A percentile compares a stretch with the other conserved stretches of the same genome.
phyloP scores from a whole-genome alignment of 768 basidiomycete genomes.

The Cantharellus anzutake region DNA sequence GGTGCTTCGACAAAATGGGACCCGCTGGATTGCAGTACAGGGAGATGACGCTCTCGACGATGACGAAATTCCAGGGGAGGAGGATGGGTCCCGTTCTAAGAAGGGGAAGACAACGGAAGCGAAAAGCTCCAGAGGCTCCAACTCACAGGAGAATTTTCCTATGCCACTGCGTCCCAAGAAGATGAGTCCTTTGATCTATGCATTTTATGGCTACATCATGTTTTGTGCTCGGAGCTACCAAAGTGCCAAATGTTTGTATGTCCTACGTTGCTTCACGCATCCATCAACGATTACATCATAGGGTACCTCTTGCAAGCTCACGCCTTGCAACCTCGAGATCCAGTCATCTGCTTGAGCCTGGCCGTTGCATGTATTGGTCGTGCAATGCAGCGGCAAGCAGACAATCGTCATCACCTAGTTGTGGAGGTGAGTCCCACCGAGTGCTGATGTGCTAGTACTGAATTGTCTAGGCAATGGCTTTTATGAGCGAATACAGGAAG shows the following conservation, averaged over 20 bases:
- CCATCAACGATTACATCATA: conserved; percentile 16
- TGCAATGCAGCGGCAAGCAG: conserved; percentile 83
- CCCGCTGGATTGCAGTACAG: conserved; percentile 32
- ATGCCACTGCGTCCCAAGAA: conserved; percentile 26
- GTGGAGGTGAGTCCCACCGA: conserved; percentile 32
- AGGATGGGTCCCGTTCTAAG: conserved; percentile 16
- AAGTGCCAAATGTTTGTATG: conserved; percentile 64
- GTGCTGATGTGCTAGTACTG: background rate
- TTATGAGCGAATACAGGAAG: conserved; percentile 55
- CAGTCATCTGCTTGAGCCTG: conserved; percentile 65
- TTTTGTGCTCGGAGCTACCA: conserved; percentile 77
- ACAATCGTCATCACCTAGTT: conserved; percentile 82
- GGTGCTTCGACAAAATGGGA: background rate
- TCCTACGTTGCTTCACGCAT: background rate
- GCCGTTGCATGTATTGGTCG: conserved; percentile 76
- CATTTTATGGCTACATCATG: conserved; percentile 68
- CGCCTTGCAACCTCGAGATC: conserved; percentile 67
- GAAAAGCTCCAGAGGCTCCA: conserved; percentile 11
- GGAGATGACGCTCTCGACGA: conserved; percentile 3
- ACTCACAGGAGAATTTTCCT: too few relatives aligned
- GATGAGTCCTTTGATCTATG: conserved; percentile 47
- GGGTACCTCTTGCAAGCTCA: conserved; percentile 83
- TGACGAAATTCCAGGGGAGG: conserved; percentile 12
- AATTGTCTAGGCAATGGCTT: too few relatives aligned
- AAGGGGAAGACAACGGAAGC: conserved; percentile 22